phyloP scores from a whole-genome alignment of 768 basidiomycete species.

The Mycena belliarum region DNA sequence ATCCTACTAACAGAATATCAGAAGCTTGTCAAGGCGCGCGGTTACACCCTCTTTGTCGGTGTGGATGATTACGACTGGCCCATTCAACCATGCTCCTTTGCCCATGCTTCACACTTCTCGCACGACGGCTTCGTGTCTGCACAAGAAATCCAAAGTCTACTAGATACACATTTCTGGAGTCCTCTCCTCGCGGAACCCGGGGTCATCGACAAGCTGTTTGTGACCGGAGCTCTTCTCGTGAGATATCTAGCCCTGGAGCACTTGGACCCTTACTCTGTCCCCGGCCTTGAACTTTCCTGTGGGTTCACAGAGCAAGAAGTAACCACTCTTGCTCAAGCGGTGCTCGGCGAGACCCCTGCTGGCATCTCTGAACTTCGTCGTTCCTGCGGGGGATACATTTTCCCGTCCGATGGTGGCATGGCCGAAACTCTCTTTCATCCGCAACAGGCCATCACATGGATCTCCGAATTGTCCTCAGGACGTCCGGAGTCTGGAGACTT shows the following conservation, averaged over 20 bases:
- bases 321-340: background rate
- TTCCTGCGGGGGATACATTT: background rate
- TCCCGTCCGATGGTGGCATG: background rate
- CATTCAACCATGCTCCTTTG: background rate
- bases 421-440: constrained; percentile 2
- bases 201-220: constrained; percentile 3
- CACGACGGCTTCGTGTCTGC: background rate
- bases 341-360: background rate
- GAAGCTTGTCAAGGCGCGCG: background rate
- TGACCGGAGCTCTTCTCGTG: background rate
- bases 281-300: background rate
- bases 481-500: background rate
- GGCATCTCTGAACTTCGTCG: background rate
- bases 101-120: too few relatives aligned
- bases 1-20: background rate
- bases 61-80: constrained; percentile 3
- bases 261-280: background rate
- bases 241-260: too few relatives aligned
- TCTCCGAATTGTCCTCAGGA: background rate
- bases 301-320: constrained; percentile 14
- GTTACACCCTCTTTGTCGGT: background rate
- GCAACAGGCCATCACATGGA: background rate
- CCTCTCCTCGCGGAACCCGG: background rate
- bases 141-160: background rate
- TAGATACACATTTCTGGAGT: background rate